Evolutionary conservation across 306 rosid species (phyloP), one percentile per base, ranked within the genome.

Genomic region (Vigna mungo): DNA sequence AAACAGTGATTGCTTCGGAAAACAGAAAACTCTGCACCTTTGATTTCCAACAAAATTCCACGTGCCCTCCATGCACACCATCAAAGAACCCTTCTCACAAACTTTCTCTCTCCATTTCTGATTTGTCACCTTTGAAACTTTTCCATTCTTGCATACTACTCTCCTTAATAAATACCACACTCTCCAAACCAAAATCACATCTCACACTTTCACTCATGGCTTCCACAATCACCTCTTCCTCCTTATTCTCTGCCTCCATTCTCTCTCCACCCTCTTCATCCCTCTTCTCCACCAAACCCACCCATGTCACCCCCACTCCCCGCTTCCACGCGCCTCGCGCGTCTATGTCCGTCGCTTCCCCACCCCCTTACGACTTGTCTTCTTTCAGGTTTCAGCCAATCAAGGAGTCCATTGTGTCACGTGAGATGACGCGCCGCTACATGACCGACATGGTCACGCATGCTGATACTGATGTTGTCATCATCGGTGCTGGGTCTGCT

Each of bases 401-500:
- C n/a, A 83, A 77, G 71, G 89, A 86, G 70, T 93, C 98, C 2
- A 88, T 85, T 25, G 98, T 93, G 11, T 81, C 98, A 0, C 81
- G 97, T 0, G 97, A 91, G 85, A 93, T 93, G 98, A 93, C 97
- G 14, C 86, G 98, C 16, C 82, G 97, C 25, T 93, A 93, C 89
- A 89, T 93, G 97, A 93, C 83, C 9, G 97, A 93, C 73, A 89
- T 91, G 98, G 86, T 93, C 32, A 93, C 97, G 0, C 39, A 89
- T 44, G 98, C 98, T 3, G 98, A 93, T 30, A 93, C 98, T 7
- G 97, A 93, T 9, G 98, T 91, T 3, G 87, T 93, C 41, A 55
- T 93, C 37, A 93, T 93, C 7, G 96, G 97, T 0, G 97, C 97
- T 0, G 97, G 97, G 20, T 91, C 96, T 0, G 97, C 97, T 0